Evolutionary conservation across 2,329 filamentous ascomycete genomes (phyloP).

Genomic region (Rutstroemia sp.): DNA sequence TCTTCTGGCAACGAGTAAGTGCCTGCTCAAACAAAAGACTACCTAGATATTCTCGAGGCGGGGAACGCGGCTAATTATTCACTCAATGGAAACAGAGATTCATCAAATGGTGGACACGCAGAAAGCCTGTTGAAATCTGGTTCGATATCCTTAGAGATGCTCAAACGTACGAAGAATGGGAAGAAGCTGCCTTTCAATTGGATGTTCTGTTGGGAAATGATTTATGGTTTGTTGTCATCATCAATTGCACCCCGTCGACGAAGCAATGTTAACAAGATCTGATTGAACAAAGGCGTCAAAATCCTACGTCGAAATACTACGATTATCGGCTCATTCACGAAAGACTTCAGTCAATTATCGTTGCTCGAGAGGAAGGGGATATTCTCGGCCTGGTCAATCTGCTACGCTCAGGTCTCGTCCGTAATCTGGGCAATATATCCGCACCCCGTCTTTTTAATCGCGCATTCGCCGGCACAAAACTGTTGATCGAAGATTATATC

Average conservation of each 20-base stretch:
- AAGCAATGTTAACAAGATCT: neutral
- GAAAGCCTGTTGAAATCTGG: slow-evolving; percentile 57
- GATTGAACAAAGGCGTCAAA: slow-evolving; percentile 58
- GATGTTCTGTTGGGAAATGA: slow-evolving; percentile 76
- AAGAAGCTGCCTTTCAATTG: slow-evolving; percentile 73
- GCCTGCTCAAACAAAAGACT: neutral
- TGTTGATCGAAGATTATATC: slow-evolving; percentile 86
- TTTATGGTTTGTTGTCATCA: slow-evolving; percentile 52
- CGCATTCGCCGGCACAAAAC: slow-evolving; percentile 82
- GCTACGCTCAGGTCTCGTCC: slow-evolving; percentile 68
- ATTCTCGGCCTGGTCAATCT: slow-evolving; percentile 70
- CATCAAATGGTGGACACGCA: slow-evolving; percentile 57
- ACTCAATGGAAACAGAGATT: slow-evolving; percentile 48
- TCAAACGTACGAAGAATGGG: slow-evolving; percentile 75
- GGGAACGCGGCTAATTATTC: neutral
- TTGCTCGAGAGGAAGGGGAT: slow-evolving; percentile 63
- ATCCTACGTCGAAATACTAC: slow-evolving; percentile 73
- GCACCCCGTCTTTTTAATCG: slow-evolving; percentile 74
- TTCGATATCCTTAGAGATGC: slow-evolving; percentile 59
- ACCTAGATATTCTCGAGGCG: neutral
- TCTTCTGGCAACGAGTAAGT: slow-evolving; percentile 54
- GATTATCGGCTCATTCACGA: slow-evolving; percentile 80
- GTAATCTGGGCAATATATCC: slow-evolving; percentile 89
- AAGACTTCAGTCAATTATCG: slow-evolving; percentile 62
- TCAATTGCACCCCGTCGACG: neutral